Base-by-base conservation (phyloP, 331 rosid genomes). In the Rosa hybrid region DNA sequence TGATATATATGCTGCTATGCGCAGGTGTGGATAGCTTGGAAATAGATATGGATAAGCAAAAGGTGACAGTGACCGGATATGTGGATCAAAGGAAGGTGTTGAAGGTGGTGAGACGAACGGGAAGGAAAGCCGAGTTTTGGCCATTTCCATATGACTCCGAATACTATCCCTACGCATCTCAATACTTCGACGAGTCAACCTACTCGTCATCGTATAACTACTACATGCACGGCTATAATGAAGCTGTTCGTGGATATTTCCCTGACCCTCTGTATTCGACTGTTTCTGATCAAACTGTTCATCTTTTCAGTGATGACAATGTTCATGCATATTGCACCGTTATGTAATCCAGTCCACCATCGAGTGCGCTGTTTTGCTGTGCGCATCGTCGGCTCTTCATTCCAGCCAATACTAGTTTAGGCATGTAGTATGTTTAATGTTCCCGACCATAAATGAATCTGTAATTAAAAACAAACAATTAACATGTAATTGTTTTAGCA, bases 121-220 rank as follows among this genome's bases (percentile, higher is more conserved):
- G 97, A 76, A 89, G 97, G 79, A 91, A 56, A 46, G 97, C 98
- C 7, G 97, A 90, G 81, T 87, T 83, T 56, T 91, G 95, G 97
- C 97, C 98, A 20, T 93, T 91, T 79, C 95, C 98, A 51, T 91
- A 90, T 54, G 97, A 93, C 67, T 74, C 77, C 27, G 92, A 94
- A 77, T 89, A 91, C 45, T 87, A 90, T n/a, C 92, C 97, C 0
- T 90, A 89, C 27, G 97, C 97, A 20, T 83, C 89, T 0, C 73
- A 74, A 8, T 93, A 93, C 71, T 76, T 86, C 17, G 91, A 93
- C 63, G 97, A 90, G 48, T 90, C 93, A 1, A 93, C 91, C 1
- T 90, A 59, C 60, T 17, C 87, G 0, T 72, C 98, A 8, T 88
- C 92, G 4, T 90, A 91, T 77, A 93, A 93, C 49, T 90, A 92